Conservation (phyloP, 78 protist species). For the Dictyostelium discoideum region DNA sequence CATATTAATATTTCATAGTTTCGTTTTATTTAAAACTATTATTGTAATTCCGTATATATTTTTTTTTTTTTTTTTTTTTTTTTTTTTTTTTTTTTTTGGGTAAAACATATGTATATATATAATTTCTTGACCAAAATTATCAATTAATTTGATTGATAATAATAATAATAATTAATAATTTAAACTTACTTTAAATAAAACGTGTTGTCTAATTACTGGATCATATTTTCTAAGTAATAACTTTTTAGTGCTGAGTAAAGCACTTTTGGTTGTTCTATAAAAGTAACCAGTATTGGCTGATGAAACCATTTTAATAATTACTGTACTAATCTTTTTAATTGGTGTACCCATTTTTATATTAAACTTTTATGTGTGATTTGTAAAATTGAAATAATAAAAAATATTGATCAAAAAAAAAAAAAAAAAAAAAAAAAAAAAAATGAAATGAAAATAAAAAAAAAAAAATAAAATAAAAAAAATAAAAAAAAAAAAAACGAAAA, state of each 20-base stretch:
- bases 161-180: no score
- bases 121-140: no score
- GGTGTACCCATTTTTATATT: constrained; percentile 38
- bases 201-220: constrained; percentile 73
- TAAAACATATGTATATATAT: no score
- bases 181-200: constrained; percentile 55
- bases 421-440: neutral
- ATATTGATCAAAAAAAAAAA: neutral
- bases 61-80: no score
- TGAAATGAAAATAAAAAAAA: neutral
- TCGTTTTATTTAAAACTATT: no score
- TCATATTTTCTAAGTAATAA: constrained; percentile 73
- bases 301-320: constrained; percentile 60
- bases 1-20: neutral
- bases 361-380: neutral
- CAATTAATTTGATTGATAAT: no score
- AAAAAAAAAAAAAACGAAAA: neutral
- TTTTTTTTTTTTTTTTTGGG: no score
- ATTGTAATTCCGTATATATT: no score
- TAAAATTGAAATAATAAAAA: neutral
- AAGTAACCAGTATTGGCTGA: constrained; percentile 68
- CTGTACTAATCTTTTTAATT: constrained; percentile 53
- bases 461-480: neutral
- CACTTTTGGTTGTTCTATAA: constrained; percentile 69
- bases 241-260: constrained; percentile 36